Conservation (phyloP, 768 basidiomycete species). For the Pleurotus platypus region DNA sequence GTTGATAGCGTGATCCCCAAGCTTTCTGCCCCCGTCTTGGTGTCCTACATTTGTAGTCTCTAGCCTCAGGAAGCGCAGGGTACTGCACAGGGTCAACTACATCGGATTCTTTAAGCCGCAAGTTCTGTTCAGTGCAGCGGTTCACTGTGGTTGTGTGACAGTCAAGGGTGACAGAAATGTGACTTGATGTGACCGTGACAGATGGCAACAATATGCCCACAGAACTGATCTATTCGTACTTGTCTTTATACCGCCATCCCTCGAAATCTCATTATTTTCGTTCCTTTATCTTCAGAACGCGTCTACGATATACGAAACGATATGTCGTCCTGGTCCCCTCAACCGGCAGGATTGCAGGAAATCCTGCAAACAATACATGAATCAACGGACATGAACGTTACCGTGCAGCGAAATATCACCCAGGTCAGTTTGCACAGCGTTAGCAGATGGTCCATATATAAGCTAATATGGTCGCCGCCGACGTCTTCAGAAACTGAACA, state of each 20-base stretch:
- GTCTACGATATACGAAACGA: constrained; percentile 23
- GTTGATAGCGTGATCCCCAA: no score
- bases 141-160: not conserved
- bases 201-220: constrained; percentile 8
- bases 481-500: constrained; percentile 71
- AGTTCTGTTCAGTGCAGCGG: no score
- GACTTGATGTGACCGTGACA: constrained; percentile 8
- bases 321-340: constrained; percentile 81
- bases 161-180: not conserved
- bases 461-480: no score
- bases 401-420: constrained; percentile 78
- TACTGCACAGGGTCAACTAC: no score
- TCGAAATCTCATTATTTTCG: not conserved
- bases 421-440: constrained; percentile 46
- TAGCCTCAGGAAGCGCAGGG: not conserved
- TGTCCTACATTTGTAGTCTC: not conserved
- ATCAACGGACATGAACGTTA: constrained; percentile 76
- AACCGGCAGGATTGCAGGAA: constrained; percentile 84
- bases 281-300: constrained; percentile 27
- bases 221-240: constrained; percentile 8
- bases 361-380: constrained; percentile 89
- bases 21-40: no score
- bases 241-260: constrained; percentile 9
- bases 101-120: no score
- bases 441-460: no score